Evolutionary conservation across 805 yeast species (phyloP).

Genomic region (Suhomyces canberraensis): DNA sequence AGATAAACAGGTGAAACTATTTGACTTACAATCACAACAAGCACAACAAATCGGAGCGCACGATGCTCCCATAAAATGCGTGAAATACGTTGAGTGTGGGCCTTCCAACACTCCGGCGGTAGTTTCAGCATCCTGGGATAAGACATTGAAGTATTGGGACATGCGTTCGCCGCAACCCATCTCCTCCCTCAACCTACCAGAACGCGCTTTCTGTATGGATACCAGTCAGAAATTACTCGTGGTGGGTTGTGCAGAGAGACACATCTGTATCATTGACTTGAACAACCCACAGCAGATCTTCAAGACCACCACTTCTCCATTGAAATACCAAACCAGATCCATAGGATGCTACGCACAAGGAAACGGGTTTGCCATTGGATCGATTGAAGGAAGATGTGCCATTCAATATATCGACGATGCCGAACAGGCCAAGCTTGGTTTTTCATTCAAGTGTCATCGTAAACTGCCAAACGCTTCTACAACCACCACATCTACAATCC

Average conservation of each 20-base stretch:
- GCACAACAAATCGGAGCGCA: conserved; percentile 82
- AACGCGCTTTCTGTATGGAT: conserved; percentile 89
- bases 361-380: conserved; percentile 88
- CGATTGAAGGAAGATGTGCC: conserved; percentile 94
- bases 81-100: conserved; percentile 79
- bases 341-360: conserved; percentile 87
- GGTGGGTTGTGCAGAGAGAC: conserved; percentile 92
- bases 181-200: conserved; percentile 79
- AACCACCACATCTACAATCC: conserved; percentile 13
- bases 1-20: conserved; percentile 82
- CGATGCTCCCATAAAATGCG: conserved; percentile 71
- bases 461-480: conserved; percentile 45
- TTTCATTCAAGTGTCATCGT: conserved; percentile 94
- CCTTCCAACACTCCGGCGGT: conserved; percentile 79
- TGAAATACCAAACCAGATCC: conserved; percentile 85
- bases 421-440: conserved; percentile 69
- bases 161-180: conserved; percentile 80
- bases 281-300: conserved; percentile 80
- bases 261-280: conserved; percentile 71
- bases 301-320: conserved; percentile 68
- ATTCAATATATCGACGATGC: conserved; percentile 85
- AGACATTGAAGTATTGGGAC: conserved; percentile 93
- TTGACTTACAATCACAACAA: conserved; percentile 81
- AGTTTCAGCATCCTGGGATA: conserved; percentile 96
- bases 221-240: conserved; percentile 75